A percentile compares a stretch with the other conserved stretches of the same genome.
These are phyloP conservation scores for Stagonosporopsis rhizophila DNA, from an alignment of 2,329 filamentous ascomycete genomes.

Conservation along the genomic window DNA sequence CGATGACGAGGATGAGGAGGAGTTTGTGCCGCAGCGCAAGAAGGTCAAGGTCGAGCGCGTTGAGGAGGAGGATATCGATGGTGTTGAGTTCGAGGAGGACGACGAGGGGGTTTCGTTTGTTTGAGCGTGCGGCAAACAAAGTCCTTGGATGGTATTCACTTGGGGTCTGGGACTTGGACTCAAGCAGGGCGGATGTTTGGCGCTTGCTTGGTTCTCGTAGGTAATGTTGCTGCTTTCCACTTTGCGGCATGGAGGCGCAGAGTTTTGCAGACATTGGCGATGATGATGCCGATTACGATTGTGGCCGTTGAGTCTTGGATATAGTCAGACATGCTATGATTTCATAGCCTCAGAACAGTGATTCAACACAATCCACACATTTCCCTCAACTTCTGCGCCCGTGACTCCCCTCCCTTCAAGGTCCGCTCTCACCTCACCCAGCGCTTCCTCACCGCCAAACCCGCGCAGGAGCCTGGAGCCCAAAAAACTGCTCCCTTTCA, in stretches of 20 bases:
- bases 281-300: background rate
- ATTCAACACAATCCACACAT: too few relatives aligned
- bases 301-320: background rate
- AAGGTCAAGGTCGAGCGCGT: slow-evolving; percentile 5
- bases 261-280: background rate
- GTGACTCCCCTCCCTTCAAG: background rate
- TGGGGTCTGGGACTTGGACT: background rate
- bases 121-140: background rate
- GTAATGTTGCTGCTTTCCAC: background rate
- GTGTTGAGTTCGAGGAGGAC: background rate
- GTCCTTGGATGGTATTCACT: background rate
- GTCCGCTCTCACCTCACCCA: background rate
- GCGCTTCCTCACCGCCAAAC: background rate
- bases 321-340: background rate
- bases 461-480: background rate
- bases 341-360: background rate
- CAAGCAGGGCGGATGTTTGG: background rate
- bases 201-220: background rate
- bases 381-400: too few relatives aligned
- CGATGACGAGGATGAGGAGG: slow-evolving; percentile 1
- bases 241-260: background rate
- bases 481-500: background rate
- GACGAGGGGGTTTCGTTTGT: slow-evolving; percentile 1
- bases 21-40: background rate
- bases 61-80: background rate